Percentiles rank a stretch among this genome's conserved stretches.
Evolutionary conservation across 306 rosid species (phyloP).

Genomic region (Citrullus mucosospermus): DNA sequence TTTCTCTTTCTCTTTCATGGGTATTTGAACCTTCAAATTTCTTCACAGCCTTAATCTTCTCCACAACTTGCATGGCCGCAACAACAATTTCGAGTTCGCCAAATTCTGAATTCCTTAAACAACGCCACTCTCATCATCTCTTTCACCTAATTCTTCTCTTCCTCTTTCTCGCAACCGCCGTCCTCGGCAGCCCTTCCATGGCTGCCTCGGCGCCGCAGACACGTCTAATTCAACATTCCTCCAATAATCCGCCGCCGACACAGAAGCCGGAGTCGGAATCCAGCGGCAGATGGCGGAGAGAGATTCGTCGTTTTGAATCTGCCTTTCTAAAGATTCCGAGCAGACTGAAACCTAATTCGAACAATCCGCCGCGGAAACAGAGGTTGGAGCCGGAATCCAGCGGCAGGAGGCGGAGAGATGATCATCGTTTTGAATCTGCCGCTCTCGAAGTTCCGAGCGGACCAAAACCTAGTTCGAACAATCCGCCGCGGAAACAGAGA

Average conservation of each 20-base stretch:
- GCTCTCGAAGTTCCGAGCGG: conserved; percentile 90
- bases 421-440: conserved; percentile 33
- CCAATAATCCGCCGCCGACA: background rate
- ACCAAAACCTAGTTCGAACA: conserved; percentile 62
- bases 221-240: background rate
- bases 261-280: background rate
- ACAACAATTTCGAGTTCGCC: background rate
- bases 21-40: background rate
- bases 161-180: background rate
- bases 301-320: conserved; percentile 26
- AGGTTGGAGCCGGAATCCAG: background rate
- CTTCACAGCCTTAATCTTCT: background rate
- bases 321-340: conserved; percentile 80
- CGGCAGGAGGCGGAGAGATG: conserved; percentile 12
- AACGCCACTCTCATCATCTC: background rate
- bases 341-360: conserved; percentile 78
- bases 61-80: conserved; percentile 1
- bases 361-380: background rate
- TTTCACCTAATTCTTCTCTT: background rate
- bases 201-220: background rate
- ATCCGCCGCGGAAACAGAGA: background rate
- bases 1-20: background rate
- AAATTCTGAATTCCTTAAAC: background rate
- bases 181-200: background rate
- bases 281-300: conserved; percentile 3